phyloP scores from a whole-genome alignment of 176 grass and related monocot genomes.

The Areca catechu region DNA sequence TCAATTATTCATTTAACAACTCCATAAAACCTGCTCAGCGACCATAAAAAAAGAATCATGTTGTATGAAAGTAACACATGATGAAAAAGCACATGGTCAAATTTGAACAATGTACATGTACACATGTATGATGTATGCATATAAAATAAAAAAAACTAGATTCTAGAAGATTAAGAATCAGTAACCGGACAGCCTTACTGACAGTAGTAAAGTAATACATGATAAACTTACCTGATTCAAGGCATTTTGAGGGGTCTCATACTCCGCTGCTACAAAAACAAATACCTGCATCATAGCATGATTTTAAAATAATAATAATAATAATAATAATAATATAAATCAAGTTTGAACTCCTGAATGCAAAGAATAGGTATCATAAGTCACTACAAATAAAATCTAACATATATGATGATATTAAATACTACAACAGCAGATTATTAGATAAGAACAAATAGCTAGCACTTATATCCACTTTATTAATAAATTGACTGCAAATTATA shows the following conservation, averaged over 20 bases:
- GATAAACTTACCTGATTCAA: conserved; percentile 64
- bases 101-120: too few relatives aligned
- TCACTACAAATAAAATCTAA: too few relatives aligned
- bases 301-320: background rate
- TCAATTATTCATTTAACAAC: too few relatives aligned
- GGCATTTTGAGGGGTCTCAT: conserved; percentile 77
- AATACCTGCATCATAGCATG: conserved; percentile 54
- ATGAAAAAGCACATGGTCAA: too few relatives aligned
- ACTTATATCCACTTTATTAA: background rate
- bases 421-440: background rate
- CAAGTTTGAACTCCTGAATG: background rate
- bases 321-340: background rate
- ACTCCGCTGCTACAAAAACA: conserved; percentile 96
- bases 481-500: background rate
- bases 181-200: too few relatives aligned
- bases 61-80: too few relatives aligned
- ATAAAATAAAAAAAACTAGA: too few relatives aligned
- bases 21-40: too few relatives aligned
- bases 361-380: background rate
- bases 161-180: too few relatives aligned
- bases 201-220: background rate
- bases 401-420: too few relatives aligned
- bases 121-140: too few relatives aligned
- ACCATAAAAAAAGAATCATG: too few relatives aligned
- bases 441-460: background rate